Evolutionary conservation across 345 rosid genomes (phyloP), one percentile per base, ranked within the genome.

Genomic region (Lepidium didymum): DNA sequence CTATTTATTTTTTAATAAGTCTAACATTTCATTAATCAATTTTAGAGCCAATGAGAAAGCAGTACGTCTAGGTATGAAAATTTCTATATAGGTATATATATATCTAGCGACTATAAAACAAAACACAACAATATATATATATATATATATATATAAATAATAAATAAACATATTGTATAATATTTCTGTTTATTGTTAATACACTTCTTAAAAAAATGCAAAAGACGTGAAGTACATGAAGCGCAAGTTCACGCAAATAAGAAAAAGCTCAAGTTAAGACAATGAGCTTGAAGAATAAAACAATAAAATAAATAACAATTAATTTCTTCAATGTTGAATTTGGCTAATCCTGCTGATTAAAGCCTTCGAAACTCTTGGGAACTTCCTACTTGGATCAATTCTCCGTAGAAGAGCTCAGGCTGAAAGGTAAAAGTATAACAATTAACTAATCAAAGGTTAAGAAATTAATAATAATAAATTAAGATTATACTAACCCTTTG

Each of bases 401-500:
- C 7, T 51, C 67, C 49, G 41, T 42, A 12, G 72, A 34, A 49
- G 21, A 58, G 13, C 4, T 9, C 45, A 50, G 18, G 7, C 77
- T 74, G 73, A 51, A 74, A 51, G 43, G 15, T 67, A 51, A 19
- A 58, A 36, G 15, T 12, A 35, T 50, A 59, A 43, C 27, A 67
- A 42, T 1, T 29, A 29, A 29, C 33, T 29, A 5, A 33, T 49
- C 15, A 31, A 72, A 29, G 33, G 33, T 61, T 42, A 60, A 67
- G 1, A 66, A 51, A 42, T 58, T 54, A 3, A 35, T 51, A 51
- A 52, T 60, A 8, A 25, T 10, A 36, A 29, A 23, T 2, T 19
- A 29, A 29, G 1, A 29, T 29, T 5, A 29, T 55, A 54, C 69
- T 68, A 37, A 75, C 74, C 78, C 44, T 75, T 75, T 75, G 53